Conservation (phyloP, 2,329 filamentous ascomycete species). For the Drechmeria coniospora region DNA sequence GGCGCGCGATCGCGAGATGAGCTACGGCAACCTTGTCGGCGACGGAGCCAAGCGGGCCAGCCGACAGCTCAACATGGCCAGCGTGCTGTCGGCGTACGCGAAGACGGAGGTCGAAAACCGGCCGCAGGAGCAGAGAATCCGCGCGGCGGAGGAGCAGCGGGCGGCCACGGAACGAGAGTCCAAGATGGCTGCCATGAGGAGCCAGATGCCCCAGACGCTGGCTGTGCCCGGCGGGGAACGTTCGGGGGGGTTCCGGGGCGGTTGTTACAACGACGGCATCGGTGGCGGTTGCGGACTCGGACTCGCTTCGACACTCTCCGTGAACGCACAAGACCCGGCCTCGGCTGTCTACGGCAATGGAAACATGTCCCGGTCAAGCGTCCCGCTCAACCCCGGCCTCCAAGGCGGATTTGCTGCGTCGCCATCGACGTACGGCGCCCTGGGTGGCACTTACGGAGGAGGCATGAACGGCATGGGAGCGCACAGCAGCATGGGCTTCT, state of each 20-base stretch:
- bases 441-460: slow-evolving; percentile 6
- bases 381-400: slow-evolving; percentile 11
- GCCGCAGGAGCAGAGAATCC: slow-evolving; percentile 25
- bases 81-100: slow-evolving; percentile 35
- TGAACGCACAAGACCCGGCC: slow-evolving; percentile 12
- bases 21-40: slow-evolving; percentile 14
- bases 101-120: slow-evolving; percentile 22
- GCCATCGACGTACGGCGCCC: slow-evolving; percentile 11
- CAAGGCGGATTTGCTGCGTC: slow-evolving; percentile 12
- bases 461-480: slow-evolving; percentile 6
- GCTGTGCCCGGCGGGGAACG: slow-evolving; percentile 14
- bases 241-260: slow-evolving; percentile 32
- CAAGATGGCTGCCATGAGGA: slow-evolving; percentile 31
- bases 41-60: slow-evolving; percentile 8
- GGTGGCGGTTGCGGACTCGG: slow-evolving; percentile 20
- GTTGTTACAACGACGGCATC: slow-evolving; percentile 37
- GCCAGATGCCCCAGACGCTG: slow-evolving; percentile 31
- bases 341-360: slow-evolving; percentile 8
- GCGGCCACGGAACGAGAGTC: slow-evolving; percentile 27
- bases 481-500: slow-evolving; percentile 6
- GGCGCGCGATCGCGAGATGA: slow-evolving; percentile 42
- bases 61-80: slow-evolving; percentile 38
- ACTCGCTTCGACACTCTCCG: slow-evolving; percentile 11
- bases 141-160: slow-evolving; percentile 23
- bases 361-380: slow-evolving; percentile 16